These are phyloP conservation scores for Delitschia confertaspora DNA, from an alignment of 495 filamentous ascomycete species.

Conservation along the genomic window DNA sequence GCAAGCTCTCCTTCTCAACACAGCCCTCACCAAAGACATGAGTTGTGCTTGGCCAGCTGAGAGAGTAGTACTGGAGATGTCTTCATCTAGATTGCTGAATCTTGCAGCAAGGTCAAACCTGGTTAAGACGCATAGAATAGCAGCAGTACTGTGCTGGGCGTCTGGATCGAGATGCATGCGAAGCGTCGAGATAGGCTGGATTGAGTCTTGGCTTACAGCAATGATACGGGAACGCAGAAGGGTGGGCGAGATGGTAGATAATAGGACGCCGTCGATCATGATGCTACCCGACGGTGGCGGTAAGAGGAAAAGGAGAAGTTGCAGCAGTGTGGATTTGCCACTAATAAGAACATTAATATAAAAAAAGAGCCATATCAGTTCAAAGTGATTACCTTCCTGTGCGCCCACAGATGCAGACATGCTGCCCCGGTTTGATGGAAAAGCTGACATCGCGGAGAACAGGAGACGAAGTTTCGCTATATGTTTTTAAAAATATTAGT, in stretches of 20 bases:
- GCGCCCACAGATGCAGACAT: slow-evolving; percentile 50
- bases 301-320: slow-evolving; percentile 36
- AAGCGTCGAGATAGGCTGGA: slow-evolving; percentile 44
- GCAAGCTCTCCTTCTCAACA: too few relatives aligned
- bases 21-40: slow-evolving; percentile 48
- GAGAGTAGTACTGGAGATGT: slow-evolving; percentile 35
- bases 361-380: slow-evolving; percentile 7
- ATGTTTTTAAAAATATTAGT: slow-evolving; percentile 1
- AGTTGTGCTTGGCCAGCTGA: slow-evolving; percentile 54
- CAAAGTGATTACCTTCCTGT: slow-evolving; percentile 50
- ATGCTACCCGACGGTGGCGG: slow-evolving; percentile 42
- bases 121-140: slow-evolving; percentile 3
- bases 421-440: slow-evolving; percentile 43
- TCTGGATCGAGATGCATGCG: slow-evolving; percentile 32
- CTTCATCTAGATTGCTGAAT: not conserved
- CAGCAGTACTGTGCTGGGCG: not conserved
- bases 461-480: not conserved
- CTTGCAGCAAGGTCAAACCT: slow-evolving; percentile 2
- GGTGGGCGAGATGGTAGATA: slow-evolving; percentile 45
- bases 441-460: slow-evolving; percentile 46
- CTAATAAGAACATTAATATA: not conserved
- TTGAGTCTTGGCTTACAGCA: slow-evolving; percentile 54
- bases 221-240: slow-evolving; percentile 48
- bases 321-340: slow-evolving; percentile 34
- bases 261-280: slow-evolving; percentile 46